These are phyloP conservation scores for Coniella vitis DNA, from an alignment of 2,329 filamentous ascomycete genomes.

Conservation along the genomic window DNA sequence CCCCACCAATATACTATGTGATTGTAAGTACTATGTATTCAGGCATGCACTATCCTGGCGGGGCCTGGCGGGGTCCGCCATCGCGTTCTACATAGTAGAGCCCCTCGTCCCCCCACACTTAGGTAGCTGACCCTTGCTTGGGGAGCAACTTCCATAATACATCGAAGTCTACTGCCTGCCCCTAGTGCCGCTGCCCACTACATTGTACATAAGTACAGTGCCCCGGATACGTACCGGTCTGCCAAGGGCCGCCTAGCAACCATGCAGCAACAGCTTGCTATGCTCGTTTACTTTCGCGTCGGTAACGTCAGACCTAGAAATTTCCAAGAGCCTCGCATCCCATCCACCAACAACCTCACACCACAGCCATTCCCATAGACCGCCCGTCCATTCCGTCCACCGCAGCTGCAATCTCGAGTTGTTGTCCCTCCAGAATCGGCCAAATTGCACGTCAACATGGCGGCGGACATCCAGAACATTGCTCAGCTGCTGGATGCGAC, in stretches of 20 bases:
- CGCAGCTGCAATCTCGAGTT: slow-evolving; percentile 1
- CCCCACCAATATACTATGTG: too few species aligned
- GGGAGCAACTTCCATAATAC: too few species aligned
- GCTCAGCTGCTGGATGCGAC: slow-evolving; percentile 86
- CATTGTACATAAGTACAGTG: too few species aligned
- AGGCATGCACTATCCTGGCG: too few species aligned
- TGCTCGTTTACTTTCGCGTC: slow-evolving; percentile 11
- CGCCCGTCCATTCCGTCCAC: neutral
- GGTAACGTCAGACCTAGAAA: neutral
- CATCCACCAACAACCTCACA: neutral
- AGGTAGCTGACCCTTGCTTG: too few species aligned
- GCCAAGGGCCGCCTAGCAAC: slow-evolving; percentile 12
- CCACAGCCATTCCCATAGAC: neutral
- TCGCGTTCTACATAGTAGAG: too few species aligned
- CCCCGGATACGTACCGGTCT: too few species aligned
- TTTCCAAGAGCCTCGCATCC: slow-evolving; percentile 1
- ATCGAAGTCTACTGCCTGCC: too few species aligned
- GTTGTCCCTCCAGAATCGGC: slow-evolving; percentile 5
- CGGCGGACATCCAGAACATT: slow-evolving; percentile 52
- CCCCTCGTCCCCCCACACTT: too few species aligned
- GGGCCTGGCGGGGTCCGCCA: too few species aligned
- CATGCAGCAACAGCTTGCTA: slow-evolving; percentile 1
- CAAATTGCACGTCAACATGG: slow-evolving; percentile 37
- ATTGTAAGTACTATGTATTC: too few species aligned
- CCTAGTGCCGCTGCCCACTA: too few species aligned